A percentile compares a stretch with the other conserved stretches of the same genome.
phyloP scores from a whole-genome alignment of 805 yeast species.

The Hanseniaspora clermontiae region DNA sequence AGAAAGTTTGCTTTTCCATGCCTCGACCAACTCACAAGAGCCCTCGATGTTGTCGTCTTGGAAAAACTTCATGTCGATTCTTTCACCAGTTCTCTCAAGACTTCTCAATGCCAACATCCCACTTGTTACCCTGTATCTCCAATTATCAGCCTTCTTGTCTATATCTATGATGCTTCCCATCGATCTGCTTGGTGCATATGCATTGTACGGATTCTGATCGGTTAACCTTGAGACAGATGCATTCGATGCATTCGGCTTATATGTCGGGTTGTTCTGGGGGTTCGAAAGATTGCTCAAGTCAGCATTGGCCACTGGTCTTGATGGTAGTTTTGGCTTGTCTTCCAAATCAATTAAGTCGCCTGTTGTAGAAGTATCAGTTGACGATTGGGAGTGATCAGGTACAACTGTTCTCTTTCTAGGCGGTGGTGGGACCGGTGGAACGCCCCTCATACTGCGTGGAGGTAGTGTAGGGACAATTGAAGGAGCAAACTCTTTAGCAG shows the following conservation, averaged over 20 bases:
- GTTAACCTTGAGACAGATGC: not conserved
- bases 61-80: slow-evolving; percentile 23
- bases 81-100: slow-evolving; percentile 14
- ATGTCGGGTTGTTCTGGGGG: not conserved
- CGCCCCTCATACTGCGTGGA: slow-evolving; percentile 19
- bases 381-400: not conserved
- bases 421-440: slow-evolving; percentile 19
- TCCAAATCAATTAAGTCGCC: not conserved
- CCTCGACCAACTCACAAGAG: slow-evolving; percentile 14
- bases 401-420: slow-evolving; percentile 6
- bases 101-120: slow-evolving; percentile 25
- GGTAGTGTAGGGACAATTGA: slow-evolving; percentile 27
- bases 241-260: not conserved
- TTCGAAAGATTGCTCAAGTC: not conserved
- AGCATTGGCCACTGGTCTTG: not conserved
- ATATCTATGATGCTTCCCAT: slow-evolving; percentile 16
- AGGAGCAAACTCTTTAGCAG: not conserved
- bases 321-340: not conserved
- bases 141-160: slow-evolving; percentile 41
- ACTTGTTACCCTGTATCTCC: slow-evolving; percentile 42
- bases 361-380: not conserved
- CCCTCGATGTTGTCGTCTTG: slow-evolving; percentile 22
- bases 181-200: not conserved
- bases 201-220: slow-evolving; percentile 2
- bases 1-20: not conserved